Evolutionary conservation across 345 rosid species (phyloP).

Genomic region (Brassica juncea): DNA sequence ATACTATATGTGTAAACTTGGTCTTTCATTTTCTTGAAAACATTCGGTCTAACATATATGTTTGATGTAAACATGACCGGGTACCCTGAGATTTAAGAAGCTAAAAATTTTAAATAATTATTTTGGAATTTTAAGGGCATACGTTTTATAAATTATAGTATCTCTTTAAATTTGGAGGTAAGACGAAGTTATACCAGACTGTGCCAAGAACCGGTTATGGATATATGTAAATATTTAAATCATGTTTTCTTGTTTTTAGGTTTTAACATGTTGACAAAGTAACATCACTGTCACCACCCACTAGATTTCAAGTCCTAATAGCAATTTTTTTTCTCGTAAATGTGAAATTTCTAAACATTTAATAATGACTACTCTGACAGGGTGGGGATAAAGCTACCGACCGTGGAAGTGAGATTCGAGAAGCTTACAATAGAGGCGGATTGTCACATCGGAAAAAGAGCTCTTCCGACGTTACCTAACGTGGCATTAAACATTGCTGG

Average conservation of each 20-base stretch:
- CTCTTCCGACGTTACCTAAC: constrained; percentile 85
- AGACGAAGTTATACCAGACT: background rate
- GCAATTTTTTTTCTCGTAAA: background rate
- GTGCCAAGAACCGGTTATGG: background rate
- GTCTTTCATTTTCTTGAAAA: background rate
- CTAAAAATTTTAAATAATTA: background rate
- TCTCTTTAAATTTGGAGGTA: background rate
- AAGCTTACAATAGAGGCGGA: constrained; percentile 70
- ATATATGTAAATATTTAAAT: background rate
- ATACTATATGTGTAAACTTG: background rate
- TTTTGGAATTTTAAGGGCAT: background rate
- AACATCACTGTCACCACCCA: background rate
- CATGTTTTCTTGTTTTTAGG: background rate
- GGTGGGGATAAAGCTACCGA: constrained; percentile 79
- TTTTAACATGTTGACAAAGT: background rate
- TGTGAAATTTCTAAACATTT: background rate
- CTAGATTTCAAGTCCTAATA: background rate
- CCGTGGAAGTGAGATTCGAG: constrained; percentile 80
- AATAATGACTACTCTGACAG: constrained; percentile 41
- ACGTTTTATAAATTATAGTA: background rate
- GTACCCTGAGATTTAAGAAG: background rate
- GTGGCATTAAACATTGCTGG: constrained; percentile 65
- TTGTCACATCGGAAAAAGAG: constrained; percentile 80
- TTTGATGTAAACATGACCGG: background rate
- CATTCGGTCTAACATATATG: background rate